Evolutionary conservation across 345 rosid species (phyloP).

Genomic region (Limnanthes douglasii): DNA sequence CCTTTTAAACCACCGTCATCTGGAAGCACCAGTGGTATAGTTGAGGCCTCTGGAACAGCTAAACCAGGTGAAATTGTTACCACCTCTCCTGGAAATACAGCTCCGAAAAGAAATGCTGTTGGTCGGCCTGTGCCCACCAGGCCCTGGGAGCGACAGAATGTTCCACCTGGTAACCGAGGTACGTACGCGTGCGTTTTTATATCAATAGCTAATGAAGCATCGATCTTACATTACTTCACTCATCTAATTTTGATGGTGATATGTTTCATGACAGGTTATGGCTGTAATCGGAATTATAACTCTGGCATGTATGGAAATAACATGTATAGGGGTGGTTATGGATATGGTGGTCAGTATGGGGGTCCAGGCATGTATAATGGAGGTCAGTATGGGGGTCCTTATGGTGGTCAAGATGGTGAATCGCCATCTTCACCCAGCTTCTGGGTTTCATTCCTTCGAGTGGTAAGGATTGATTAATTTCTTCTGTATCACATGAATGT

Average conservation of each 20-base stretch:
- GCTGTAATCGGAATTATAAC: conserved; percentile 45
- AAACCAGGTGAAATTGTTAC: conserved; percentile 74
- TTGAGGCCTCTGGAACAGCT: conserved; percentile 94
- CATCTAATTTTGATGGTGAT: conserved; percentile 8
- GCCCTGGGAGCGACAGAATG: conserved; percentile 86
- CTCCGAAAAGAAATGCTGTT: conserved; percentile 31
- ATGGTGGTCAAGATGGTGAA: conserved; percentile 77
- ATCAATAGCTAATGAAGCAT: background rate
- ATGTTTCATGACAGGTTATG: conserved; percentile 36
- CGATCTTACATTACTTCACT: background rate
- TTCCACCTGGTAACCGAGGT: no score
- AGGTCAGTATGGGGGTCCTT: conserved; percentile 37
- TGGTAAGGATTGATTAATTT: conserved; percentile 33
- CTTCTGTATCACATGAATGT: background rate
- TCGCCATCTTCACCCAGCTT: conserved; percentile 96
- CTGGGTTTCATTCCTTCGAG: conserved; percentile 89
- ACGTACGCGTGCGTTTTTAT: conserved; percentile 19
- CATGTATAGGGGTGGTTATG: conserved; percentile 82
- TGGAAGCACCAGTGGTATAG: conserved; percentile 81
- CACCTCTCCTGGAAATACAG: conserved; percentile 17
- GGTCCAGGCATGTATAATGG: conserved; percentile 37
- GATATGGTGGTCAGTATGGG: conserved; percentile 48
- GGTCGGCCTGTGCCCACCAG: conserved; percentile 66
- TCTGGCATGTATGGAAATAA: conserved; percentile 68
- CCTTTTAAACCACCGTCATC: conserved; percentile 88